Percentiles rank a stretch among this genome's conserved stretches.
Conservation (phyloP, 345 rosid genomes). For the Mercurialis annua region DNA sequence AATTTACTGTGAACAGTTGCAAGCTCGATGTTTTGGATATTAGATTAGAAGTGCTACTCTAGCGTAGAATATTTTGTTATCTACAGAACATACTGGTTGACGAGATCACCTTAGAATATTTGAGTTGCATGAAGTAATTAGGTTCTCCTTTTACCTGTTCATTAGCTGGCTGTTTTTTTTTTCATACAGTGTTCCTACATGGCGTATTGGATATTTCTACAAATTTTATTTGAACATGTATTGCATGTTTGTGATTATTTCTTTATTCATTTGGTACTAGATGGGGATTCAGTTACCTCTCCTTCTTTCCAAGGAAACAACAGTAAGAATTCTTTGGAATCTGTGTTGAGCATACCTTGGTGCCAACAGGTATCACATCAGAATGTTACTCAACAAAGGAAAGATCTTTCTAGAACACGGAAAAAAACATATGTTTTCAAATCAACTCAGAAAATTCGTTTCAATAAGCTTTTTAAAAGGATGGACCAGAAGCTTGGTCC, state of each 20-base stretch:
- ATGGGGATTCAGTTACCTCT: neutral
- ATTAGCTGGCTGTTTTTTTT: neutral
- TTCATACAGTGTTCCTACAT: neutral
- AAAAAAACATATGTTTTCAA: conserved; percentile 52
- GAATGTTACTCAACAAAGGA: conserved; percentile 28
- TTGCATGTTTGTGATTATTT: neutral
- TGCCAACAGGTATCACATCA: conserved; percentile 17
- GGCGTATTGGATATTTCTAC: neutral
- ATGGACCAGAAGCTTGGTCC: conserved; percentile 55
- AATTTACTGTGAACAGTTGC: neutral
- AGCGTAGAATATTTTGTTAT: no score
- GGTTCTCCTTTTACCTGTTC: neutral
- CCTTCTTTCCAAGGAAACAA: conserved; percentile 5
- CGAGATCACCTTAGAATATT: neutral
- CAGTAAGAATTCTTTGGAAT: neutral
- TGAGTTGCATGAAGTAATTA: neutral
- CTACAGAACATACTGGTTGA: neutral
- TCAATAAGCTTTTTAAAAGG: conserved; percentile 29
- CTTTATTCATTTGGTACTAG: conserved; percentile 16
- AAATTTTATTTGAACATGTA: neutral
- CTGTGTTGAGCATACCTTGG: conserved; percentile 41
- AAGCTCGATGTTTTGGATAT: neutral
- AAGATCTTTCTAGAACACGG: conserved; percentile 53
- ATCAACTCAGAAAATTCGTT: conserved; percentile 29
- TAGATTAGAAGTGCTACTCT: neutral